Percentiles rank a stretch among this genome's conserved stretches.
phyloP scores from a whole-genome alignment of 2,329 filamentous ascomycete species.

The Aspergillus latus region DNA sequence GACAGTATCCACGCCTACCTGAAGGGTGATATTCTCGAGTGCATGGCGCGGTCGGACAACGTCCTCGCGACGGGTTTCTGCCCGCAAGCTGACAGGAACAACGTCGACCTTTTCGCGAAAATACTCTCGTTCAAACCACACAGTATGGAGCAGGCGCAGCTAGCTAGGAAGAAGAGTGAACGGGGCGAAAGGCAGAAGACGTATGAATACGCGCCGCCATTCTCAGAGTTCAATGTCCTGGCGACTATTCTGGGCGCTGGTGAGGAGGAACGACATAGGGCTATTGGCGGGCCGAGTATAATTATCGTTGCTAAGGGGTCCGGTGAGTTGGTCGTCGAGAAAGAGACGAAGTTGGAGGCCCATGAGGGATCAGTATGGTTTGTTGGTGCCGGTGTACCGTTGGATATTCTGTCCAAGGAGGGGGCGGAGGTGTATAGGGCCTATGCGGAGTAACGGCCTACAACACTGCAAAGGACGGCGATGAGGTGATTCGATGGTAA shows the following conservation, averaged over 20 bases:
- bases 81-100: conserved; percentile 63
- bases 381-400: conserved; percentile 58
- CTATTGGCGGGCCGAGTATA: conserved; percentile 62
- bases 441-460: conserved; percentile 35
- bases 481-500: not conserved
- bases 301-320: conserved; percentile 62
- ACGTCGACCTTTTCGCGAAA: conserved; percentile 62
- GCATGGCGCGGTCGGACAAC: conserved; percentile 74
- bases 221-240: conserved; percentile 72
- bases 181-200: conserved; percentile 62
- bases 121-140: conserved; percentile 66
- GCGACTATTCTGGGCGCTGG: conserved; percentile 56
- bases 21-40: conserved; percentile 72
- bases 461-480: not conserved
- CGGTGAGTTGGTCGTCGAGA: conserved; percentile 57
- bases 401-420: conserved; percentile 49
- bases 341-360: conserved; percentile 52
- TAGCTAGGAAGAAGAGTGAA: conserved; percentile 52
- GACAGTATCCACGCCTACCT: conserved; percentile 75
- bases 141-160: conserved; percentile 54
- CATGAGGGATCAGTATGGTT: conserved; percentile 66
- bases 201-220: conserved; percentile 62
- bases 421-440: conserved; percentile 54
- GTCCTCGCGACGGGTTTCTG: conserved; percentile 75
- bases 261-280: conserved; percentile 59